Conservation (phyloP, 805 yeast species). For the Brettanomyces anomalus region DNA sequence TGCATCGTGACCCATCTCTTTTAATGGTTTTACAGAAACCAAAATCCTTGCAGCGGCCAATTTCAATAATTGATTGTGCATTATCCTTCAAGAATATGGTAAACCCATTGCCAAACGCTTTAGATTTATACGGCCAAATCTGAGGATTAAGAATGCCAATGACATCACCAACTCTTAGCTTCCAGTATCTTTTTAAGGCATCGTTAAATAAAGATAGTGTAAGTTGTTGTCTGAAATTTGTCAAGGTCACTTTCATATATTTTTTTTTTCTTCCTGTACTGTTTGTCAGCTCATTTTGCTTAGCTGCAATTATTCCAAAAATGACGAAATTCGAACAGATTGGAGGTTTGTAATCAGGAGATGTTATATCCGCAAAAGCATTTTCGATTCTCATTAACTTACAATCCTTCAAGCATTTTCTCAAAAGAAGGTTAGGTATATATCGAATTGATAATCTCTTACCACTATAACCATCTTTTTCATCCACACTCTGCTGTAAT, state of each 20-base stretch:
- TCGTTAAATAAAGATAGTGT: constrained; percentile 56
- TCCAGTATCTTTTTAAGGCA: constrained; percentile 66
- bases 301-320: constrained; percentile 57
- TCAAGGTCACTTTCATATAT: constrained; percentile 52
- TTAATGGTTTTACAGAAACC: constrained; percentile 52
- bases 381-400: constrained; percentile 51
- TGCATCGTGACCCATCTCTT: constrained; percentile 45
- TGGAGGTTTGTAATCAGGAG: constrained; percentile 67
- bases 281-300: constrained; percentile 44
- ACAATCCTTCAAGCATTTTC: constrained; percentile 33
- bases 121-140: constrained; percentile 30
- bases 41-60: constrained; percentile 62
- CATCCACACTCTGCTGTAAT: constrained; percentile 24
- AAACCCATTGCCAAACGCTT: constrained; percentile 28
- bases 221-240: constrained; percentile 57
- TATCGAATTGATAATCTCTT: constrained; percentile 38
- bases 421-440: constrained; percentile 28
- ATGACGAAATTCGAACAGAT: constrained; percentile 69
- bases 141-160: constrained; percentile 70
- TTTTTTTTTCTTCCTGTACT: constrained; percentile 31
- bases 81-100: constrained; percentile 46
- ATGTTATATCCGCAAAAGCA: constrained; percentile 52
- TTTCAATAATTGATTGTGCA: constrained; percentile 50
- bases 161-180: constrained; percentile 64
- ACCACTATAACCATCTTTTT: constrained; percentile 39